Percentiles rank a stretch among this genome's conserved stretches.
These are phyloP conservation scores for Cudoniella acicularis DNA, from an alignment of 495 filamentous ascomycete species.

Conservation along the genomic window DNA sequence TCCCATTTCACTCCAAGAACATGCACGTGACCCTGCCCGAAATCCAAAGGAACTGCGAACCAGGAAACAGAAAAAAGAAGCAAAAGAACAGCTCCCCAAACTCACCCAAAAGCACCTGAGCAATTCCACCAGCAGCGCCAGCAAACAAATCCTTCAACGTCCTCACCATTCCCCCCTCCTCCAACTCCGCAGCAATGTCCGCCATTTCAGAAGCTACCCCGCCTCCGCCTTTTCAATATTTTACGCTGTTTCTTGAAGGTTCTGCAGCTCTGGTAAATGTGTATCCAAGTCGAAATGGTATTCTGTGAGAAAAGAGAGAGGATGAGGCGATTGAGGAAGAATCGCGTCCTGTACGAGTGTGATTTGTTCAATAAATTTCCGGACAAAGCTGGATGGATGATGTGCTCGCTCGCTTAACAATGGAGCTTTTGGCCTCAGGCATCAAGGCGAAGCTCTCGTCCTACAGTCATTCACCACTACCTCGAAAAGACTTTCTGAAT, in stretches of 20 bases:
- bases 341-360: not conserved
- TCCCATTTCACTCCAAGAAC: not conserved
- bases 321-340: not conserved
- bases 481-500: too few species aligned
- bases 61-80: constrained; percentile 1
- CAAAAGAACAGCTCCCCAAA: constrained; percentile 17
- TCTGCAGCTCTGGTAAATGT: too few species aligned
- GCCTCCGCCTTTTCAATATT: not conserved
- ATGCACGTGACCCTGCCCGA: not conserved
- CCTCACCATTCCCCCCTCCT: constrained; percentile 24
- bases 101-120: constrained; percentile 91
- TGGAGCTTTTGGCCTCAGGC: not conserved
- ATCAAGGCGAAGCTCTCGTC: too few species aligned
- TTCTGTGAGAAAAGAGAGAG: not conserved
- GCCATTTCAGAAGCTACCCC: constrained; percentile 22
- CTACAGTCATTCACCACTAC: too few species aligned
- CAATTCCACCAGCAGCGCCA: constrained; percentile 86
- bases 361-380: not conserved
- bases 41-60: constrained; percentile 3
- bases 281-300: too few species aligned
- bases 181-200: constrained; percentile 23
- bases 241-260: too few species aligned
- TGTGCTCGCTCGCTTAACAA: not conserved
- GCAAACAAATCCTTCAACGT: constrained; percentile 91
- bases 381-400: not conserved